Percentiles rank a stretch among this genome's conserved stretches.
These are phyloP conservation scores for Aquilaria malaccensis DNA, from an alignment of 345 rosid species.

Conservation along the genomic window DNA sequence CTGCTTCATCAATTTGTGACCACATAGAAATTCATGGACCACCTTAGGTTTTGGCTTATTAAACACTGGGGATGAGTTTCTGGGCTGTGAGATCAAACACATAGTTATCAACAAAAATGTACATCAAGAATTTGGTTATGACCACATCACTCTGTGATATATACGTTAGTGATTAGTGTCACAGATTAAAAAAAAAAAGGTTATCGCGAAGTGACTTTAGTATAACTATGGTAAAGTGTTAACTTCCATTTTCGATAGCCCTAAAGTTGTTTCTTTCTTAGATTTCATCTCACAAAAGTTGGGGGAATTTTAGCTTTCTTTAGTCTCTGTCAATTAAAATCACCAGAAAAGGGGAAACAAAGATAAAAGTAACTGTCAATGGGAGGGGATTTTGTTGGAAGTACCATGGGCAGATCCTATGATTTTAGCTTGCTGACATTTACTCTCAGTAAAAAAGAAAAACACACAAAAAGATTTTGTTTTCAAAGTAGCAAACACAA, in stretches of 20 bases:
- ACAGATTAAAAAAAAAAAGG: not conserved
- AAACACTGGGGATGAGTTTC: slow-evolving; percentile 7
- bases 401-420: not conserved
- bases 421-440: slow-evolving; percentile 2
- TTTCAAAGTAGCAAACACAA: not conserved
- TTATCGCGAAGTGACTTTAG: too few relatives aligned
- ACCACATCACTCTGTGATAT: slow-evolving; percentile 14
- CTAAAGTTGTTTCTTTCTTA: too few relatives aligned
- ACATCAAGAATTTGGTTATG: slow-evolving; percentile 16
- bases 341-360: slow-evolving; percentile 19
- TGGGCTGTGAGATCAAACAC: slow-evolving; percentile 15
- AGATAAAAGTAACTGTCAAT: slow-evolving; percentile 1
- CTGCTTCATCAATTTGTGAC: slow-evolving; percentile 19
- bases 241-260: too few relatives aligned
- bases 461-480: not conserved
- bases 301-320: slow-evolving; percentile 1
- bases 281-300: not conserved
- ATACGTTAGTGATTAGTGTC: slow-evolving; percentile 6
- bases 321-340: slow-evolving; percentile 4
- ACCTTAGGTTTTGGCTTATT: slow-evolving; percentile 22
- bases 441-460: slow-evolving; percentile 6
- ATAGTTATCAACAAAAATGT: slow-evolving; percentile 6
- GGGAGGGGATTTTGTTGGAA: not conserved
- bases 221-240: too few relatives aligned
- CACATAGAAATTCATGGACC: slow-evolving; percentile 45